phyloP scores from a whole-genome alignment of 768 basidiomycete genomes.

The Udeniomyces megalosporus region DNA sequence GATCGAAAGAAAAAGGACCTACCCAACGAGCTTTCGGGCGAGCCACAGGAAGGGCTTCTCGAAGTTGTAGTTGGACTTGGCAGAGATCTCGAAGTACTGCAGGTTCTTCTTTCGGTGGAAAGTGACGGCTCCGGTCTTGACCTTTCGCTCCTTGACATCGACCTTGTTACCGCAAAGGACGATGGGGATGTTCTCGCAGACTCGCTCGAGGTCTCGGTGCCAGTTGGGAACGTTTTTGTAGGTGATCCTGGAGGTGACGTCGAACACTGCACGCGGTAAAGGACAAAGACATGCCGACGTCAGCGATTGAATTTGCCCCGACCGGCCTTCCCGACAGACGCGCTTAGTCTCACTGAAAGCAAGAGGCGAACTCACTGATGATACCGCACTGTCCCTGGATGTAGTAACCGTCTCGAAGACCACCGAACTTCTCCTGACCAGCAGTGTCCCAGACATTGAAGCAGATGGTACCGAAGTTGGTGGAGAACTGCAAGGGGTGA shows the following conservation, averaged over 20 bases:
- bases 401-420: constrained; percentile 41
- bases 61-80: constrained; percentile 99
- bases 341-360: too few relatives aligned
- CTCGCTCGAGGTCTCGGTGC: constrained; percentile 98
- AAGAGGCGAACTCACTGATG: constrained; percentile 41
- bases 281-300: too few relatives aligned
- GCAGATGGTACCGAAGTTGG: constrained; percentile 97
- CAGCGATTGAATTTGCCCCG: too few relatives aligned
- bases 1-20: constrained; percentile 28
- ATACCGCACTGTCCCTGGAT: constrained; percentile 98
- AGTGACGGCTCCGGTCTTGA: constrained; percentile 94
- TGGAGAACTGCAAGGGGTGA: constrained; percentile 85
- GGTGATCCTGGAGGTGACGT: constrained; percentile 94
- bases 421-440: constrained; percentile 97
- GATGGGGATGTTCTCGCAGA: constrained; percentile 99
- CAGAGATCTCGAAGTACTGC: constrained; percentile 98
- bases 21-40: constrained; percentile 95
- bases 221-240: constrained; percentile 99
- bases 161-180: constrained; percentile 99
- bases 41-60: constrained; percentile 99
- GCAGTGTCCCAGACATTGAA: constrained; percentile 99
- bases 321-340: too few relatives aligned
- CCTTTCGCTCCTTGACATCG: constrained; percentile 99
- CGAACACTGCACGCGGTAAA: constrained; percentile 48
- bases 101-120: constrained; percentile 99